Evolutionary conservation across 306 rosid species (phyloP).

Genomic region (Alnus glutinosa): DNA sequence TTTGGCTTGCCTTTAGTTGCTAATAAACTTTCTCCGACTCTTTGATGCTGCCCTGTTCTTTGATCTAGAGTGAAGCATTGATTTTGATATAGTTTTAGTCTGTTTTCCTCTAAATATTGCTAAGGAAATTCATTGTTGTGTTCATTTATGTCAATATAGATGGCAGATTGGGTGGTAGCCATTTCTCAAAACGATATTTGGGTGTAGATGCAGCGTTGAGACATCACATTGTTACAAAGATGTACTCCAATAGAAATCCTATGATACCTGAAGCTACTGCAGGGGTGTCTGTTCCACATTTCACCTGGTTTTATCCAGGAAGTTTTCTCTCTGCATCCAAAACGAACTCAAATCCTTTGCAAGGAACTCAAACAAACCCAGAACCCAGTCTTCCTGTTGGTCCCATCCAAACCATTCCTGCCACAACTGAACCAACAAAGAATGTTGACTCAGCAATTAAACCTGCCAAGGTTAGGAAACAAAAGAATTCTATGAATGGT

Average conservation of each 20-base stretch:
- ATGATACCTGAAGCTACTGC: constrained; percentile 14
- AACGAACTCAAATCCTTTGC: constrained; percentile 13
- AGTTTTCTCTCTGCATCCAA: constrained; percentile 14
- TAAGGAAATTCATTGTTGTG: neutral
- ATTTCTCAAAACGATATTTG: neutral
- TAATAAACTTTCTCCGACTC: neutral
- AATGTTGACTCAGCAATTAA: neutral
- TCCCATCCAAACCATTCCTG: constrained; percentile 10
- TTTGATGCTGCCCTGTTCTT: neutral
- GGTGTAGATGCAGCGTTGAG: constrained; percentile 9
- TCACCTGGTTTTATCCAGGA: constrained; percentile 25
- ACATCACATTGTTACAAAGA: neutral
- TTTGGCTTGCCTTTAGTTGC: neutral
- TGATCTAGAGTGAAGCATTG: neutral
- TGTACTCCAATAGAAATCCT: constrained; percentile 27
- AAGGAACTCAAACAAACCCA: constrained; percentile 5
- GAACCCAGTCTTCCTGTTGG: constrained; percentile 16
- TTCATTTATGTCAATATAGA: neutral
- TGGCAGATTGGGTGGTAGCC: neutral
- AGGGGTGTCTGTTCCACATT: constrained; percentile 24
- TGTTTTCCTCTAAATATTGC: neutral
- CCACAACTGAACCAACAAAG: neutral
- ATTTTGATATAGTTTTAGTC: neutral
- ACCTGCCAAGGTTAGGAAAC: constrained; percentile 7
- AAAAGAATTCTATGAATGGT: constrained; percentile 7